Conservation (phyloP, 1,284 basidiomycete genomes). For the Leccinum pachyderme region DNA sequence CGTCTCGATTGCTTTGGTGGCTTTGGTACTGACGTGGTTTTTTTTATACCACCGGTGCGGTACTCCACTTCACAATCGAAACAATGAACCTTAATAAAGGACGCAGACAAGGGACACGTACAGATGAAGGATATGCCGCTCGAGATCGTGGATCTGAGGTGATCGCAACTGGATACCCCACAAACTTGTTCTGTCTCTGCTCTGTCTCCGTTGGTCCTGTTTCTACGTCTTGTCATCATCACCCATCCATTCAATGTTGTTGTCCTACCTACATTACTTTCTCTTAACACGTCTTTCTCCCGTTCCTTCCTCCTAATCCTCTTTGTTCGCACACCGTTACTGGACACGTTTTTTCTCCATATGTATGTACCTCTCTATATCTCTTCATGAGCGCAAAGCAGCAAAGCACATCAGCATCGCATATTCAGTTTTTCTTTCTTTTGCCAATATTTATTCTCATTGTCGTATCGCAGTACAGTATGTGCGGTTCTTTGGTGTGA, state of each 20-base stretch:
- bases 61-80: neutral
- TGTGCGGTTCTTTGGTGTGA: neutral
- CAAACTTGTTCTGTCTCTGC: neutral
- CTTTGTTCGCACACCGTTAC: constrained; percentile 4
- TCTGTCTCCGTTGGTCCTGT: neutral
- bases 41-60: neutral
- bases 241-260: neutral
- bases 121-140: constrained; percentile 66
- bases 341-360: neutral
- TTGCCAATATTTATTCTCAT: neutral
- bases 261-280: constrained; percentile 2
- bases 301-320: neutral
- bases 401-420: constrained; percentile 4
- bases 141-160: constrained; percentile 73
- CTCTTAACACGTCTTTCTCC: constrained; percentile 4
- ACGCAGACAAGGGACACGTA: constrained; percentile 80
- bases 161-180: neutral
- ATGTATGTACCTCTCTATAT: constrained; percentile 5
- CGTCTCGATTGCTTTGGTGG: constrained; percentile 14
- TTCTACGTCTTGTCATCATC: neutral
- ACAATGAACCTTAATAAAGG: constrained; percentile 37
- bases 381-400: neutral
- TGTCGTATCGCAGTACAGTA: neutral
- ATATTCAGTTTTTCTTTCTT: constrained; percentile 1
- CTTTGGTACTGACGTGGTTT: neutral